A percentile compares a stretch with the other conserved stretches of the same genome.
These are phyloP conservation scores for Rubia peregrina DNA, from an alignment of 305 asterid genomes.

Conservation along the genomic window DNA sequence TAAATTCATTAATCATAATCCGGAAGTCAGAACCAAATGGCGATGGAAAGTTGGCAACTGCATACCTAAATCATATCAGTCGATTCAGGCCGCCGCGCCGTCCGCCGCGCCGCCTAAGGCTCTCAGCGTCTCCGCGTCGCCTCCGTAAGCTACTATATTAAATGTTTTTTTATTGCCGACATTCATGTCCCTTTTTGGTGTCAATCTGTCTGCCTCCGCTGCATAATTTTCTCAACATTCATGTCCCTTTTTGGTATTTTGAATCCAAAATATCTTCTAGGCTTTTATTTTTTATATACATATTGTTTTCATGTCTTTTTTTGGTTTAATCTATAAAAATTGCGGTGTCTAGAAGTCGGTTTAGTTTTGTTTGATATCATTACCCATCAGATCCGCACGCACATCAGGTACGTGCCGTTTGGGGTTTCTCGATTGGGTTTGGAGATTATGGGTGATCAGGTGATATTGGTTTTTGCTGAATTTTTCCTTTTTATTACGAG, in stretches of 20 bases:
- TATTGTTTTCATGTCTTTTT: conserved; percentile 15
- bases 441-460: conserved; percentile 33
- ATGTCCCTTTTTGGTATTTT: conserved; percentile 11
- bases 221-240: conserved; percentile 12
- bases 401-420: conserved; percentile 23
- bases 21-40: too few species aligned
- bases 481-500: conserved; percentile 13
- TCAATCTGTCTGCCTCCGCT: too few species aligned
- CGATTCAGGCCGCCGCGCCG: too few species aligned
- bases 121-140: too few species aligned
- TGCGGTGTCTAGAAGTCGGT: conserved; percentile 20
- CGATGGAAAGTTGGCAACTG: too few species aligned
- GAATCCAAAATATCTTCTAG: conserved; percentile 23
- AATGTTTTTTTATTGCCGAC: too few species aligned
- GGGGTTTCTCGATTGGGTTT: conserved; percentile 22
- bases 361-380: conserved; percentile 25
- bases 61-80: too few species aligned
- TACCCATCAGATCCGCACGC: conserved; percentile 39
- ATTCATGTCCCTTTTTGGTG: too few species aligned
- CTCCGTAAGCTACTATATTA: too few species aligned
- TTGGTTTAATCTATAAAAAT: too few species aligned
- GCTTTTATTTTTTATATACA: conserved; percentile 2
- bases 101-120: too few species aligned
- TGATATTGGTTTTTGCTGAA: conserved; percentile 18
- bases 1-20: too few species aligned